A percentile compares a stretch with the other conserved stretches of the same genome.
These are phyloP conservation scores for Saturnispora halmiae DNA, from an alignment of 805 yeast genomes.

Conservation along the genomic window DNA sequence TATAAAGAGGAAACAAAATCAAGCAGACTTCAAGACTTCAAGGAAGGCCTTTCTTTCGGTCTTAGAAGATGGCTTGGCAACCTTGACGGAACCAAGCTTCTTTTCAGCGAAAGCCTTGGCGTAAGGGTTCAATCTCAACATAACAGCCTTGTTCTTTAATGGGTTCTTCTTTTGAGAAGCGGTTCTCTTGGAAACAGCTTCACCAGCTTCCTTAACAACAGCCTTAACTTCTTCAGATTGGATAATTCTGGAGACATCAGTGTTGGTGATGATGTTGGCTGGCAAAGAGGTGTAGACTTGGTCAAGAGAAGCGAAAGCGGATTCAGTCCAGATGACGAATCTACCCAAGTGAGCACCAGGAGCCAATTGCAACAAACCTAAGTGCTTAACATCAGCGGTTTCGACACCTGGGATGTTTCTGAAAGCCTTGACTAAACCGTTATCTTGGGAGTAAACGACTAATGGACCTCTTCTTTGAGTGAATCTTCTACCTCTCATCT, in stretches of 20 bases:
- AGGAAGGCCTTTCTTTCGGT: conserved; percentile 32
- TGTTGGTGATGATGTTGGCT: conserved; percentile 84
- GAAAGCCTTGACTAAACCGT: conserved; percentile 96
- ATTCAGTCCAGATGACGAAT: conserved; percentile 99
- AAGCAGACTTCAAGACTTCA: background rate
- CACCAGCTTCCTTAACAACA: conserved; percentile 94
- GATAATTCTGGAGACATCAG: conserved; percentile 95
- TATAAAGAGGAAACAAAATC: too few relatives aligned
- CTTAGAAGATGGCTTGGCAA: conserved; percentile 46
- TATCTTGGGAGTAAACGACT: conserved; percentile 96
- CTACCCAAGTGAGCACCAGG: conserved; percentile 99
- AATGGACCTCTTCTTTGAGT: conserved; percentile 99
- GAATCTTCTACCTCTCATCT: conserved; percentile 98
- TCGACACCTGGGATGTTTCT: conserved; percentile 99
- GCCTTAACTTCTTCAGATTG: conserved; percentile 99
- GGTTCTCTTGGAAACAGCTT: conserved; percentile 84
- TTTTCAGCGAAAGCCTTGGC: conserved; percentile 93
- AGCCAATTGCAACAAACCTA: conserved; percentile 96
- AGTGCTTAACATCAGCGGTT: conserved; percentile 82
- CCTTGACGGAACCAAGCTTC: conserved; percentile 80
- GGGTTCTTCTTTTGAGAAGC: conserved; percentile 99
- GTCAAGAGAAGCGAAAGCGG: conserved; percentile 95
- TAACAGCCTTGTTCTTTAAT: conserved; percentile 97
- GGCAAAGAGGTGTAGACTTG: conserved; percentile 97
- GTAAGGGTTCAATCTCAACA: conserved; percentile 98